phyloP scores from a whole-genome alignment of 176 grass and related monocot species.

The Hordeum vulgare region MorexV3_pseudomolecules_assembly NC_058524.1:156650392-156650891 shows the following conservation, averaged over 20 bases:
- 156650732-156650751: conserved; percentile 55
- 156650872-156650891: conserved; percentile 83
- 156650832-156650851: conserved; percentile 60
- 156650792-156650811: conserved; percentile 92
- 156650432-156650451: conserved; percentile 64
- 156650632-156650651: conserved; percentile 7
- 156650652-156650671: conserved; percentile 35
- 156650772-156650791: conserved; percentile 15
- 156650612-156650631: conserved; percentile 50
- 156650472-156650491: conserved; percentile 62
- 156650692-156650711: conserved; percentile 43
- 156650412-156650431: conserved; percentile 59
- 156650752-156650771: not conserved
- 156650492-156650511: conserved; percentile 44
- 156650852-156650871: conserved; percentile 85
- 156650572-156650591: conserved; percentile 82
- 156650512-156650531: conserved; percentile 85
- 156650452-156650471: conserved; percentile 77
- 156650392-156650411: conserved; percentile 78
- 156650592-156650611: conserved; percentile 79
- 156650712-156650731: conserved; percentile 46
- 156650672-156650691: conserved; percentile 77
- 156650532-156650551: conserved; percentile 82
- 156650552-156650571: conserved; percentile 74
- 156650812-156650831: conserved; percentile 82